Base-by-base conservation (phyloP, 148 eudicot species). In the Rhododendron kiyosumense region DNA sequence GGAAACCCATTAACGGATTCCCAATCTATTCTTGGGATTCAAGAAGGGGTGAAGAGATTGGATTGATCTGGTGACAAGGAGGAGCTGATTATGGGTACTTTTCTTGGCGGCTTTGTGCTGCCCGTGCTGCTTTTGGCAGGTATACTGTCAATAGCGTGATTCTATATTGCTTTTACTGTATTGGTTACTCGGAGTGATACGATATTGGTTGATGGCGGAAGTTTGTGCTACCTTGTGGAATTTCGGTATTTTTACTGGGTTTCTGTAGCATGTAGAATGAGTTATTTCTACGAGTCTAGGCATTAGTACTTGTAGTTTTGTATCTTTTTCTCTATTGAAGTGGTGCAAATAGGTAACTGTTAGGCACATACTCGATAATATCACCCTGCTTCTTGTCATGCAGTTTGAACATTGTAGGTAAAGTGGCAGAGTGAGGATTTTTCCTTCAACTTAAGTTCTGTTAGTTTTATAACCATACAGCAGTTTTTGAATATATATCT, bases 81-180 rank as follows among this genome's bases (percentile, higher is more conserved):
- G 51, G 61, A 79, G 81, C 49, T 73, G 65, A 43, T 28, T 65
- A 94, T 94, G 97, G 93, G 85, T 86, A 78, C 84, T 48, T 87
- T 91, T 71, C 67, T 92, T 18, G 87, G 83, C 63, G 90, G 91
- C 48, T 86, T 92, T 91, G 86, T 91, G 59, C 81, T 93, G 91
- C 95, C 94, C 81, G 17, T 86, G 87, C 86, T 94, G 84, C 94
- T 94, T 18, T 83, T 94, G 82, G 80, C 93, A 90, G 98, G 98
- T 94, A 88, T 26, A 9, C 32, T 84, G 34, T 28, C 18, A 26
- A 38, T 22, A n/a, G 17, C 17, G 13, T 51, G 49, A n/a, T 51
- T 38, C 10, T 59, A 26, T 36, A 13, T 8, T 38, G 57, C 52
- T 38, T 81, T 43, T 69, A 22, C 71, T 24, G 4, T 17, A 22